Evolutionary conservation across 2,329 filamentous ascomycete genomes (phyloP).

Genomic region (Ophiocordyceps polyrhachis-furcata): DNA sequence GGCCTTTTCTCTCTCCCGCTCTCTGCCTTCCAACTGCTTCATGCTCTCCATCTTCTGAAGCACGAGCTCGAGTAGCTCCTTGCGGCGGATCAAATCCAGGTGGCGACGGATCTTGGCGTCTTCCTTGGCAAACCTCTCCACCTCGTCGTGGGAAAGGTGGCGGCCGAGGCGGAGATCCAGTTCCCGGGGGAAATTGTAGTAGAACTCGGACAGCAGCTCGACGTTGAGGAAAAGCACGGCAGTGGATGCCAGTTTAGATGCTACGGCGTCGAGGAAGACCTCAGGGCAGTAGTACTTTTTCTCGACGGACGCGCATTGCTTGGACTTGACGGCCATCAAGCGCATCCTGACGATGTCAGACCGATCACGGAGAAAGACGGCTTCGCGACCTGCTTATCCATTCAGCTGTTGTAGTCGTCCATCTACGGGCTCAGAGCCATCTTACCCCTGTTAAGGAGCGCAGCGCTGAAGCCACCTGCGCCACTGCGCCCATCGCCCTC

Average conservation of each 20-base stretch:
- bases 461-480: slow-evolving; percentile 82
- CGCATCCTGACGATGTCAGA: slow-evolving; percentile 83
- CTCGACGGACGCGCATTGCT: slow-evolving; percentile 63
- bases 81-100: slow-evolving; percentile 77
- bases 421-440: background rate
- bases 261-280: slow-evolving; percentile 92
- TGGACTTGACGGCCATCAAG: slow-evolving; percentile 69
- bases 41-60: slow-evolving; percentile 91
- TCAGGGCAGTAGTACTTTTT: slow-evolving; percentile 98
- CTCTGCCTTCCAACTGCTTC: slow-evolving; percentile 61
- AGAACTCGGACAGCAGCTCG: slow-evolving; percentile 90
- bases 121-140: slow-evolving; percentile 82
- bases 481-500: slow-evolving; percentile 72
- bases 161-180: slow-evolving; percentile 73
- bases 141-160: slow-evolving; percentile 56
- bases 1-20: slow-evolving; percentile 29
- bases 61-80: slow-evolving; percentile 83
- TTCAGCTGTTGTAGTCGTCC: background rate
- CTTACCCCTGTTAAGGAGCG: slow-evolving; percentile 65
- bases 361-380: slow-evolving; percentile 81
- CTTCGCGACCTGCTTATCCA: slow-evolving; percentile 55
- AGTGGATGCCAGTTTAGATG: slow-evolving; percentile 83
- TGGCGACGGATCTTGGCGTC: slow-evolving; percentile 80
- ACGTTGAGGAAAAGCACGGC: slow-evolving; percentile 96
- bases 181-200: slow-evolving; percentile 91